These are phyloP conservation scores for Bruguiera gymnorhiza DNA, from an alignment of 345 rosid species.

Conservation along the genomic window DNA sequence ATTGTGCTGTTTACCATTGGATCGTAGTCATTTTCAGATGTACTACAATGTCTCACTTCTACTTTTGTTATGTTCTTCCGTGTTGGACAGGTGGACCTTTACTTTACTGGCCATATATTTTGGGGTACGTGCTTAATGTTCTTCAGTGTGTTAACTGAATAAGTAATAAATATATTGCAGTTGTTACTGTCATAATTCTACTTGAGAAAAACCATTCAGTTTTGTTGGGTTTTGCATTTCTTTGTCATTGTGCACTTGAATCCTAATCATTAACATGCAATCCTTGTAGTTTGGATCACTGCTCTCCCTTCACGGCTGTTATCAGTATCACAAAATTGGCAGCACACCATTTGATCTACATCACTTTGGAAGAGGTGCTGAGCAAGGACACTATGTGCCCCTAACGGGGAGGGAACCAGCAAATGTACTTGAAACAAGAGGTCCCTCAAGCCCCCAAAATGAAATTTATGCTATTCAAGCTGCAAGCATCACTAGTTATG, in stretches of 20 bases:
- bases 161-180: not conserved
- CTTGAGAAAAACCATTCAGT: not conserved
- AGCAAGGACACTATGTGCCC: conserved; percentile 40
- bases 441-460: conserved; percentile 12
- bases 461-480: conserved; percentile 17
- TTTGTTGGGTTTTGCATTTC: conserved; percentile 1
- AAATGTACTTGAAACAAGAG: conserved; percentile 16
- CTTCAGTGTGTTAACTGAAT: not conserved
- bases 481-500: conserved; percentile 28
- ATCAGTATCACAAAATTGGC: conserved; percentile 30
- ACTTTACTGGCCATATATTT: conserved; percentile 58
- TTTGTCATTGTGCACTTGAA: conserved; percentile 2
- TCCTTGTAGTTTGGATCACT: conserved; percentile 49
- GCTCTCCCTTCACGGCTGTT: conserved; percentile 62
- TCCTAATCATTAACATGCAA: not conserved
- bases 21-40: not conserved
- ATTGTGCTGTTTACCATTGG: conserved; percentile 1
- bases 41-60: conserved; percentile 10
- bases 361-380: conserved; percentile 35
- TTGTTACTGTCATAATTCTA: not conserved
- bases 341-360: conserved; percentile 10
- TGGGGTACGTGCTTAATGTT: conserved; percentile 46
- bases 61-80: conserved; percentile 16
- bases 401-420: conserved; percentile 27
- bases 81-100: conserved; percentile 58